Conservation (phyloP, 2,329 filamentous ascomycete species). For the Lecanicillium sp. region DNA sequence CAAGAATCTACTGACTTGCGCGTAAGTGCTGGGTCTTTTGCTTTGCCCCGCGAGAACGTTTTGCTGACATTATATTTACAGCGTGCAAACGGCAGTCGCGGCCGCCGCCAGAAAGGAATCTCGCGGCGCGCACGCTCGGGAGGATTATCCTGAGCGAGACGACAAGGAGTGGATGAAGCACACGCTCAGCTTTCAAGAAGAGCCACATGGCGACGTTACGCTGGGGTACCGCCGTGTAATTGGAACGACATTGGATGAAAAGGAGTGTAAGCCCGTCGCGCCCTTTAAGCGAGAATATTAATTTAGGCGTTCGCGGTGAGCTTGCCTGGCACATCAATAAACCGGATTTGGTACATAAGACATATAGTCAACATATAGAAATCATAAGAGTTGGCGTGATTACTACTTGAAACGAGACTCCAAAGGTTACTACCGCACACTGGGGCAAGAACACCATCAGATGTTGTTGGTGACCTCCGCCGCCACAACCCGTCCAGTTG, state of each 20-base stretch:
- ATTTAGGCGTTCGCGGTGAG: too few species aligned
- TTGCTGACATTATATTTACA: constrained; percentile 11
- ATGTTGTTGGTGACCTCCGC: too few species aligned
- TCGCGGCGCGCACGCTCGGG: constrained; percentile 88
- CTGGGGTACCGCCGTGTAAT: constrained; percentile 80
- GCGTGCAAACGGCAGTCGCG: constrained; percentile 74
- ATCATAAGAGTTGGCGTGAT: too few species aligned
- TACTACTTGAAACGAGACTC: too few species aligned
- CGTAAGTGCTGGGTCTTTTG: constrained; percentile 52
- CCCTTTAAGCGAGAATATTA: not conserved
- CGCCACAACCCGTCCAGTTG: too few species aligned
- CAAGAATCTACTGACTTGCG: constrained; percentile 91
- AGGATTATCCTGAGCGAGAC: constrained; percentile 92
- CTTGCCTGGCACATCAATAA: too few species aligned
- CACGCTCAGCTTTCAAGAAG: constrained; percentile 91
- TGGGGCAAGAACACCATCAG: too few species aligned
- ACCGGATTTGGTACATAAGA: too few species aligned
- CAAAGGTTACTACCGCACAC: too few species aligned
- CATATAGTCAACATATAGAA: too few species aligned
- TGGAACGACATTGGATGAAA: constrained; percentile 65
- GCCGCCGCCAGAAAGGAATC: constrained; percentile 95
- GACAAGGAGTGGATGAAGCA: constrained; percentile 99
- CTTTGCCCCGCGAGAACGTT: too few species aligned
- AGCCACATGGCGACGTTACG: constrained; percentile 79
- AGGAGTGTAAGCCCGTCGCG: not conserved